These are phyloP conservation scores for Nothophoma quercina DNA, from an alignment of 2,329 filamentous ascomycete genomes.

Conservation along the genomic window DNA sequence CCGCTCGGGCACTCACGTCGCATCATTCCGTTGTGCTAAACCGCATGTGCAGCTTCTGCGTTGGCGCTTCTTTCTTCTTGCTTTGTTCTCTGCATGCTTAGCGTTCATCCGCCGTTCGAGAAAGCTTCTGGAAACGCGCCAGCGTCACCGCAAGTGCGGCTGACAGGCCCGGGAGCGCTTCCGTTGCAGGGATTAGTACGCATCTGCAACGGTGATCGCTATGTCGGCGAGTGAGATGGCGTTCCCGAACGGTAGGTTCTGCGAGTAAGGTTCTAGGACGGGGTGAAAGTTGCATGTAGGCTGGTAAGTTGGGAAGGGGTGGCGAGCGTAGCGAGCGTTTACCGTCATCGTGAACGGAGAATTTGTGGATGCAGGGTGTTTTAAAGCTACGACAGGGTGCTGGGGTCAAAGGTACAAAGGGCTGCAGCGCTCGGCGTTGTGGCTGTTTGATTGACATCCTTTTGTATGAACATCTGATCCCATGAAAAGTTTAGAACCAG, in stretches of 20 bases:
- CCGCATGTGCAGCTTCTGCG: not conserved
- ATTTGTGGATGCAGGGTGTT: slow-evolving; percentile 8
- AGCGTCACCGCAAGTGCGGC: not conserved
- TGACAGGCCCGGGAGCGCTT: slow-evolving; percentile 13
- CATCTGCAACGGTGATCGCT: slow-evolving; percentile 14
- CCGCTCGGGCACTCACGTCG: not conserved
- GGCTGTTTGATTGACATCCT: not conserved
- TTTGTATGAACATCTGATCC: not conserved
- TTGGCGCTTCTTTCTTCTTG: not conserved
- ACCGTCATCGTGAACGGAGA: not conserved
- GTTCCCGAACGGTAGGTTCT: slow-evolving; percentile 14
- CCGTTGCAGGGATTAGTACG: slow-evolving; percentile 8
- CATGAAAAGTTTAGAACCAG: slow-evolving; percentile 14
- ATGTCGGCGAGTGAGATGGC: slow-evolving; percentile 9
- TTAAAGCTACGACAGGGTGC: not conserved
- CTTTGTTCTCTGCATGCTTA: slow-evolving; percentile 11
- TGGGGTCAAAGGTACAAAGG: slow-evolving; percentile 11
- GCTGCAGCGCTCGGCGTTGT: not conserved
- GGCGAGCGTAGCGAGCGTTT: too few relatives aligned
- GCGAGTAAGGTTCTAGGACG: slow-evolving; percentile 2
- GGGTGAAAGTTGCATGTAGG: too few relatives aligned
- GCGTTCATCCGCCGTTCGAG: slow-evolving; percentile 13
- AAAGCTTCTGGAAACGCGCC: slow-evolving; percentile 15
- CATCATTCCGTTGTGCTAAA: slow-evolving; percentile 9
- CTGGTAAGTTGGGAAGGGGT: slow-evolving; percentile 9